Base-by-base conservation (phyloP, 352 stramenopile species). In the Pythium graminicola region DNA sequence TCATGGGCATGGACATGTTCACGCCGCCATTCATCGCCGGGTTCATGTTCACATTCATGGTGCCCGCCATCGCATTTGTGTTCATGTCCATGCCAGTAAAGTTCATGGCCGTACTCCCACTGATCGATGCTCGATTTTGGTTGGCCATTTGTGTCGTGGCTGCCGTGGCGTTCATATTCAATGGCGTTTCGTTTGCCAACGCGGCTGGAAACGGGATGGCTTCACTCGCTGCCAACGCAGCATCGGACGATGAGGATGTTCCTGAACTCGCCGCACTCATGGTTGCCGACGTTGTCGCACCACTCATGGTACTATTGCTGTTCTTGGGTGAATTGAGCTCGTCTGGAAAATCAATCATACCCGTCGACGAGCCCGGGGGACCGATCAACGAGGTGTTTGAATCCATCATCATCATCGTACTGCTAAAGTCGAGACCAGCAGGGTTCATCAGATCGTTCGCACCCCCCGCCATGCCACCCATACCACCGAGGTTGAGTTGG, bases 301-400 rank as follows among this genome's bases (percentile, higher is more conserved):
- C 51, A 29, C 39, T 62, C 26, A 41, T 22, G 4, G 11, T 27
- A 39, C 23, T 50, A 31, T 23, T 53, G 13, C 4, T 61, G 35
- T 52, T 69, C 50, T 70, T 81, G 23, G 81, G 76, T 35, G 82
- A 88, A 46, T 93, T 89, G n/a, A 93, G 69, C 44, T 93, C 83
- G 29, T 90, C 83, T 0, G 83, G 83, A 53, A 93, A 92, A 48
- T 92, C 83, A 29, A 93, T 91, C 56, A 91, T 82, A 4, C 73
- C 82, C 4, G 70, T 69, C 9, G 60, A 63, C 19, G 60, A 68
- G 20, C 60, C 60, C 1, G 60, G 50, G n/a, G 60, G 50, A 16
- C 60, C 60, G 31, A 64, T 26, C 28, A 54, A 9, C 11, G 42
- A 50, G 31, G 50, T 17, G 54, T 52, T 62, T 10, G 59, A 38